These are phyloP conservation scores for Tolypocladium paradoxum DNA, from an alignment of 2,329 filamentous ascomycete genomes.

Conservation along the genomic window DNA sequence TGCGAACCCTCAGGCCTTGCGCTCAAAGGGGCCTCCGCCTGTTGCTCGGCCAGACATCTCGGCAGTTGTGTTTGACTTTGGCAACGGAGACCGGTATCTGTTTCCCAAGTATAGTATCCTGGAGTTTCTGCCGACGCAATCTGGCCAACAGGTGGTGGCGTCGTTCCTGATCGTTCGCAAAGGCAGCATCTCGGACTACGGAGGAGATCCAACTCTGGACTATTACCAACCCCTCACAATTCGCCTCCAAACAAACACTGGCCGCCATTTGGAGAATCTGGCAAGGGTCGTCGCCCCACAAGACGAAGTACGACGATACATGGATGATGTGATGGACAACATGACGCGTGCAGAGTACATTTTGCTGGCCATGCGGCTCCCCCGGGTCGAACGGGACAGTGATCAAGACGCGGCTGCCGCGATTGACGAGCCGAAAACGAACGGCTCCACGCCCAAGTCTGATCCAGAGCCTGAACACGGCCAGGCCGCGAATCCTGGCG, in stretches of 20 bases:
- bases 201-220: constrained; percentile 51
- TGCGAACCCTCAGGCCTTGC: constrained; percentile 40
- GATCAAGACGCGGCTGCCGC: constrained; percentile 15
- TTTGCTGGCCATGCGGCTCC: constrained; percentile 55
- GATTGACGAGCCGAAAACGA: constrained; percentile 19
- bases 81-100: constrained; percentile 62
- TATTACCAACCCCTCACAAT: constrained; percentile 70
- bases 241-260: constrained; percentile 42
- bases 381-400: constrained; percentile 26
- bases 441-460: constrained; percentile 17
- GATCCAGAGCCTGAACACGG: constrained; percentile 15
- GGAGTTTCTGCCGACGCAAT: constrained; percentile 44
- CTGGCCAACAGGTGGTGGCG: constrained; percentile 53
- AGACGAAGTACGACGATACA: constrained; percentile 54
- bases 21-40: constrained; percentile 48
- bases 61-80: constrained; percentile 62
- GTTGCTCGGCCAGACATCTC: constrained; percentile 48
- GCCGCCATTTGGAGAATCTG: constrained; percentile 49
- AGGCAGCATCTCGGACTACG: constrained; percentile 54
- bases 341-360: constrained; percentile 60
- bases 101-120: constrained; percentile 72
- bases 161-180: constrained; percentile 71
- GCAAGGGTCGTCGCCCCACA: constrained; percentile 49
- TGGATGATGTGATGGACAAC: constrained; percentile 60
- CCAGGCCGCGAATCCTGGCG: constrained; percentile 14